Percentiles rank a stretch among this genome's conserved stretches.
phyloP scores from a whole-genome alignment of 176 grass and related monocot species.

The Triticum urartu region DNA sequence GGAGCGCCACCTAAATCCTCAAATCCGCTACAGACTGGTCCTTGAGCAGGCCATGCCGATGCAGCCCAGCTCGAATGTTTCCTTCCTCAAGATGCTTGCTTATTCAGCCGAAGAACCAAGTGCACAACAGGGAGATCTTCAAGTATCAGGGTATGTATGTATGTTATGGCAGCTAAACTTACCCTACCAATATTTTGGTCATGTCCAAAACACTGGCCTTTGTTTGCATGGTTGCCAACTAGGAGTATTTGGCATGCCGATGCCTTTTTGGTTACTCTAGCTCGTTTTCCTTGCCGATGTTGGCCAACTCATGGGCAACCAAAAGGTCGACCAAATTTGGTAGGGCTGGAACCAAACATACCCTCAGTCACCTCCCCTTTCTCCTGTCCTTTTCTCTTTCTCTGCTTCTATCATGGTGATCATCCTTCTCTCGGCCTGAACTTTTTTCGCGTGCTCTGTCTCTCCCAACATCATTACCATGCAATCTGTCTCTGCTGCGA shows the following conservation, averaged over 20 bases:
- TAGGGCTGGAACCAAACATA: background rate
- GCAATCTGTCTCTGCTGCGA: slow-evolving; percentile 49
- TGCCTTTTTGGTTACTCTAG: background rate
- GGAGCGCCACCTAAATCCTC: slow-evolving; percentile 3
- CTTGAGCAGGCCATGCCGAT: background rate
- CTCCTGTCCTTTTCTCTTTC: slow-evolving; percentile 75
- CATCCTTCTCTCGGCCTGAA: slow-evolving; percentile 57
- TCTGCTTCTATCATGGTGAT: slow-evolving; percentile 55
- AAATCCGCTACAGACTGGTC: background rate
- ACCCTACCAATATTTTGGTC: background rate
- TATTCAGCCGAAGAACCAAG: background rate
- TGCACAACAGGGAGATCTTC: background rate
- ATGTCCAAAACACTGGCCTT: background rate
- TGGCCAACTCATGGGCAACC: background rate
- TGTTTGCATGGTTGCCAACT: background rate
- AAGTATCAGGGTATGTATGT: background rate
- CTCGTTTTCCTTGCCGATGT: background rate
- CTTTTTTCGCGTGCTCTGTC: slow-evolving; percentile 68
- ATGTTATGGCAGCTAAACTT: background rate
- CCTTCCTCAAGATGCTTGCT: background rate
- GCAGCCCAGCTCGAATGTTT: background rate
- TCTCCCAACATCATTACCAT: slow-evolving; percentile 52
- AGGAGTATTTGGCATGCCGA: background rate
- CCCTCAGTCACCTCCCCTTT: slow-evolving; percentile 52
- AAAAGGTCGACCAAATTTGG: background rate